A percentile compares a stretch with the other conserved stretches of the same genome.
These are phyloP conservation scores for Colletotrichum paranaense DNA, from an alignment of 2,329 filamentous ascomycete species.

Conservation along the genomic window DNA sequence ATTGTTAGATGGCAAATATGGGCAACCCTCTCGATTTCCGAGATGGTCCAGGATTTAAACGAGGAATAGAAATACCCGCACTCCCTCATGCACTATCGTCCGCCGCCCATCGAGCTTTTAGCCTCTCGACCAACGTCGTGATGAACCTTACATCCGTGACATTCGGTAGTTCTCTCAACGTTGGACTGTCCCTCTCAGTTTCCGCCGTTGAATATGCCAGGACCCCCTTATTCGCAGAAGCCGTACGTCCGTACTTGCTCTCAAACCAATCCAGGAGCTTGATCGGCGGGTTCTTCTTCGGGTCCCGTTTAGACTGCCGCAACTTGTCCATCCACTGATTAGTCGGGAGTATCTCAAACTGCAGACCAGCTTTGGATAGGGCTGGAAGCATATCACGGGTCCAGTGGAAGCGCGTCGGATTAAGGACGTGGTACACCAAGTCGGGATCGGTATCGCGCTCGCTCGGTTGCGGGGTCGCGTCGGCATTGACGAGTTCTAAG, in stretches of 20 bases:
- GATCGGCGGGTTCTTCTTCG: constrained; percentile 63
- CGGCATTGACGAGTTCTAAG: constrained; percentile 41
- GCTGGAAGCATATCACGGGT: constrained; percentile 62
- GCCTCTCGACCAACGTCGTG: neutral
- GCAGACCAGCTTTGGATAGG: constrained; percentile 53
- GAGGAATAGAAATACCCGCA: no score
- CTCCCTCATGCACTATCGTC: neutral
- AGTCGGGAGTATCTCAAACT: constrained; percentile 51
- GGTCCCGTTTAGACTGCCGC: constrained; percentile 55
- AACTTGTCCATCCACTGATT: neutral
- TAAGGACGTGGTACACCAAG: constrained; percentile 62
- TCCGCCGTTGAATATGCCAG: neutral
- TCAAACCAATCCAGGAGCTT: constrained; percentile 64
- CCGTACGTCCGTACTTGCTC: constrained; percentile 20
- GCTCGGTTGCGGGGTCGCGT: constrained; percentile 11
- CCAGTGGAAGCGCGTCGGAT: constrained; percentile 60
- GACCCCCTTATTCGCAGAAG: neutral
- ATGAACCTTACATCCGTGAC: constrained; percentile 5
- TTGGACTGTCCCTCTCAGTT: constrained; percentile 10
- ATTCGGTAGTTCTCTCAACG: neutral
- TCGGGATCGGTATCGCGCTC: constrained; percentile 36
- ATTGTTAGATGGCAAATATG: no score
- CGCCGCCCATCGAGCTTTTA: neutral
- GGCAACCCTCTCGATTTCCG: no score
- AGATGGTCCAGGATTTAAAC: no score